Evolutionary conservation across 192 early-diverging fungal species (phyloP).

Genomic region (Phycomyces nitens): DNA sequence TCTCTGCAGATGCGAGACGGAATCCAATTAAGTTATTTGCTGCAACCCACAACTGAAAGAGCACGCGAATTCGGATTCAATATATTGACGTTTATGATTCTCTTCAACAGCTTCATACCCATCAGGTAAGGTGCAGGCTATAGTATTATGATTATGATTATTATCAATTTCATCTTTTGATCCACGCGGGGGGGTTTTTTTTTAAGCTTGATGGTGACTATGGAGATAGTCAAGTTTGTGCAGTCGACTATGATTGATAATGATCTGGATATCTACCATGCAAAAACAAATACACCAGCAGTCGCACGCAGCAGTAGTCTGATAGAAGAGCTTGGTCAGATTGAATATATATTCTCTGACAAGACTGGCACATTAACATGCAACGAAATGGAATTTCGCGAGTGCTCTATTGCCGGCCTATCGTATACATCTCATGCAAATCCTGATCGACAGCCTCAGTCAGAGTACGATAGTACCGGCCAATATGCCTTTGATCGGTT

Average conservation of each 20-base stretch:
- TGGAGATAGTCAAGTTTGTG: conserved; percentile 97
- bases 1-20: conserved; percentile 9
- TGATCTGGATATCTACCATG: conserved; percentile 96
- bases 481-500: conserved; percentile 63
- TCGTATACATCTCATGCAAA: conserved; percentile 89
- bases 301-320: conserved; percentile 87
- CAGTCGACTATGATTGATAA: conserved; percentile 85
- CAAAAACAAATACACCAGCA: conserved; percentile 87
- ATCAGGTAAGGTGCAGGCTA: conserved; percentile 73
- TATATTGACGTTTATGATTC: conserved; percentile 95
- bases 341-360: conserved; percentile 96
- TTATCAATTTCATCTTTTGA: too few relatives aligned
- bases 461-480: conserved; percentile 56
- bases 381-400: conserved; percentile 86
- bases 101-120: conserved; percentile 99
- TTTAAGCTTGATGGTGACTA: conserved; percentile 89
- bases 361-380: conserved; percentile 89
- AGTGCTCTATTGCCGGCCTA: conserved; percentile 88
- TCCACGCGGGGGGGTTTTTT: too few relatives aligned
- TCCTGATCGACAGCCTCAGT: conserved; percentile 85
- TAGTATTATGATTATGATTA: neutral
- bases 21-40: neutral
- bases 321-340: conserved; percentile 93
- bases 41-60: neutral
- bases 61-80: conserved; percentile 70